A percentile compares a stretch with the other conserved stretches of the same genome.
Conservation (phyloP, 495 filamentous ascomycete species). For the Rostrohypoxylon terebratum region DNA sequence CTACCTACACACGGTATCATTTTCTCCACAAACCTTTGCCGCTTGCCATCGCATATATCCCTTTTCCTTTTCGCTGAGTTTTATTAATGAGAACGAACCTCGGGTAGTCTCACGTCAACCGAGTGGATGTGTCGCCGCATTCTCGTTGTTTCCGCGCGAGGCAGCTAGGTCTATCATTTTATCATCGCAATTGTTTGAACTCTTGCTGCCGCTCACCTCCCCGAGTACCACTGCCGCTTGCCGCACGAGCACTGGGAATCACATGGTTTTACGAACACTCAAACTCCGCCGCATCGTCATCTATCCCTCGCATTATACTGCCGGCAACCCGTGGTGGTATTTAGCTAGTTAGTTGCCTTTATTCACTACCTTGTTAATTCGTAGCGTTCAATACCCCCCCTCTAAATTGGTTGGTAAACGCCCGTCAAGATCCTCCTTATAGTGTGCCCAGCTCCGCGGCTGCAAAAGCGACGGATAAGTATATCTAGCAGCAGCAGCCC, state of each 20-base stretch:
- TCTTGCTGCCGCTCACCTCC: conserved; percentile 17
- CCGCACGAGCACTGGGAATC: conserved; percentile 37
- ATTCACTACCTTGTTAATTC: conserved; percentile 16
- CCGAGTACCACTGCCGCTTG: conserved; percentile 40
- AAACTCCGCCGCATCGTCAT: conserved; percentile 34
- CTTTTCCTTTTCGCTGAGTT: conserved; percentile 31
- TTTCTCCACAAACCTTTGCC: conserved; percentile 37
- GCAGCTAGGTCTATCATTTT: conserved; percentile 6
- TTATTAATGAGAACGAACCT: conserved; percentile 32
- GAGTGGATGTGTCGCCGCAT: conserved; percentile 18
- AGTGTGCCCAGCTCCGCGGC: conserved; percentile 42
- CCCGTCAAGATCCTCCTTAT: conserved; percentile 14
- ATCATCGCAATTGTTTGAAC: conserved; percentile 37
- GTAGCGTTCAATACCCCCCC: conserved; percentile 27
- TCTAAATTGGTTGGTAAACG: conserved; percentile 36
- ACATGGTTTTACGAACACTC: conserved; percentile 40
- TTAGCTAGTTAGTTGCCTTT: conserved; percentile 27
- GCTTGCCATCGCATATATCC: conserved; percentile 37
- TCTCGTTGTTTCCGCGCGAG: conserved; percentile 23
- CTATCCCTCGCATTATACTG: conserved; percentile 39
- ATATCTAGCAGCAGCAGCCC: conserved; percentile 11
- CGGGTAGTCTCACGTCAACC: conserved; percentile 25
- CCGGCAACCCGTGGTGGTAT: conserved; percentile 29
- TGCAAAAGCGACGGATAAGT: conserved; percentile 41
- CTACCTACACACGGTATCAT: conserved; percentile 35